These are phyloP conservation scores for Ophiostoma sp. DNA, from an alignment of 2,329 filamentous ascomycete species.

Conservation along the genomic window DNA sequence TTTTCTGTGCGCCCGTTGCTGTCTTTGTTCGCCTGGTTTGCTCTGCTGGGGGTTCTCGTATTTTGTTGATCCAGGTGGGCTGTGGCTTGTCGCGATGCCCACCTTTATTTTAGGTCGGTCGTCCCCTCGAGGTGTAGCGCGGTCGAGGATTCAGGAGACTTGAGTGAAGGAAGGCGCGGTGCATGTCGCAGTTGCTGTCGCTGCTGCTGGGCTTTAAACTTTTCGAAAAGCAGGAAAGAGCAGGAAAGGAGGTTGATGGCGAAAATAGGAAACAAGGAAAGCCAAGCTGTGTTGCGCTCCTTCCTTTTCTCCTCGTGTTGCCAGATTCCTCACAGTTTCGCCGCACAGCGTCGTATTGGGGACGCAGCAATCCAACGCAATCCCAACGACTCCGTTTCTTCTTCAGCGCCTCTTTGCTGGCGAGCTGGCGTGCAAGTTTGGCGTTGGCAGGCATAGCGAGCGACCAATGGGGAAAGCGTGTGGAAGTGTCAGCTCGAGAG, in stretches of 20 bases:
- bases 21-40: neutral
- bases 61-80: constrained; percentile 10
- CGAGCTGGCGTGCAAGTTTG: neutral
- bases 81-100: constrained; percentile 15
- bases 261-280: neutral
- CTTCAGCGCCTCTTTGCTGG: constrained; percentile 3
- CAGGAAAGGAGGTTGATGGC: neutral
- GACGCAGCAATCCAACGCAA: constrained; percentile 9
- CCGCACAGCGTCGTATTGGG: constrained; percentile 16
- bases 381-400: constrained; percentile 11
- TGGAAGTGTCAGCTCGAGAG: neutral
- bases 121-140: neutral
- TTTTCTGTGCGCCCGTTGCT: neutral
- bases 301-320: constrained; percentile 4
- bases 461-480: constrained; percentile 11
- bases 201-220: too few relatives aligned
- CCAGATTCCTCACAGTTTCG: neutral
- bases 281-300: neutral
- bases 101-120: neutral
- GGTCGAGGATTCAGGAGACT: neutral
- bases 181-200: neutral
- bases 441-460: neutral
- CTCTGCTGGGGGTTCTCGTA: neutral
- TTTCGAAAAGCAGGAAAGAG: neutral
- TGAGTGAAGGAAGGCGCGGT: neutral